Evolutionary conservation across 257 asterid species (phyloP).

Genomic region (Primulina eburnea): DNA sequence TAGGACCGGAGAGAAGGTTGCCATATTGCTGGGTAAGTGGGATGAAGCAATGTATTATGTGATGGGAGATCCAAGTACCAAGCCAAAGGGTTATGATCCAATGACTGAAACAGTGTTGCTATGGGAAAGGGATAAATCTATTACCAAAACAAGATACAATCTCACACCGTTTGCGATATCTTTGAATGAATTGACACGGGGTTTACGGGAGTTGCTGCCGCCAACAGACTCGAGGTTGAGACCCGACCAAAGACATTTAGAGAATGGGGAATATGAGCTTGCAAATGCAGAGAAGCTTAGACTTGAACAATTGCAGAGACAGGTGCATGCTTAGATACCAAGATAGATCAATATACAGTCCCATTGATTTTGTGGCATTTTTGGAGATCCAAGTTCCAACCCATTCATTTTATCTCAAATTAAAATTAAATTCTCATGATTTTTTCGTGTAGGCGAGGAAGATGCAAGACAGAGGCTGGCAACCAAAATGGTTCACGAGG

Average conservation of each 20-base stretch:
- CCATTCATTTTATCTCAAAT: background rate
- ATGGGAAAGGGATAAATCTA: conserved; percentile 90
- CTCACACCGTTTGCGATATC: conserved; percentile 93
- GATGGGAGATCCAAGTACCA: conserved; percentile 85
- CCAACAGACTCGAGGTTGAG: conserved; percentile 95
- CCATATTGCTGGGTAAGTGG: conserved; percentile 92
- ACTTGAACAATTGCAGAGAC: conserved; percentile 97
- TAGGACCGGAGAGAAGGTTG: conserved; percentile 89
- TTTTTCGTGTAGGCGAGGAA: conserved; percentile 70
- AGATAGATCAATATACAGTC: too few species aligned
- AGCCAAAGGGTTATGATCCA: conserved; percentile 97
- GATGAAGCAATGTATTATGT: conserved; percentile 96
- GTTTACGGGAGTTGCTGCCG: conserved; percentile 68
- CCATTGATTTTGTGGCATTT: too few species aligned
- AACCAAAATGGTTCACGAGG: conserved; percentile 83
- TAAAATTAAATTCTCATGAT: background rate
- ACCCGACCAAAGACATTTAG: conserved; percentile 95
- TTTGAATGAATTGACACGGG: conserved; percentile 79
- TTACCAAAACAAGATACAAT: conserved; percentile 81
- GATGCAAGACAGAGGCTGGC: conserved; percentile 96
- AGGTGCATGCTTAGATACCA: conserved; percentile 41
- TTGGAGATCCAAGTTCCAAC: background rate
- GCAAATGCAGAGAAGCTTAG: conserved; percentile 96
- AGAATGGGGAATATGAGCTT: conserved; percentile 90
- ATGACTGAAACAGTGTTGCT: conserved; percentile 87